Base-by-base conservation (phyloP, 208 protist genomes). In the Balamuthia mandrillaris region DNA sequence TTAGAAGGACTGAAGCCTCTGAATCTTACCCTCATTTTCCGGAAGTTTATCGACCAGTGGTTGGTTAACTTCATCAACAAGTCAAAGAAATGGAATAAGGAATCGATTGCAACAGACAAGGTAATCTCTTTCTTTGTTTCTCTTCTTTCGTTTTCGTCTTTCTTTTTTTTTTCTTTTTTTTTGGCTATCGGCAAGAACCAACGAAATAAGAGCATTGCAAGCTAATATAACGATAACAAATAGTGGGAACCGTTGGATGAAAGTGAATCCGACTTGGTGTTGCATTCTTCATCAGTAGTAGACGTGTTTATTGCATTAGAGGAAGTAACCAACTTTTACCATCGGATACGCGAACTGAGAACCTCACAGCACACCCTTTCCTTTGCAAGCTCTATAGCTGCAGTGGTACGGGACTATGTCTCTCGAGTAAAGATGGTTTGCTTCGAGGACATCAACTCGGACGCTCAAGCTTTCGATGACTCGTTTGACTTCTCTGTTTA, bases 401-500 rank as follows among this genome's bases (percentile, higher is more conserved):
- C 70, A 14, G 70, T 79, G 45, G 35, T 79, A 41, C 35, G 44
- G 51, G 70, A 79, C 44, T 79, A 79, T 37, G 24, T 31, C 29
- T 21, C 70, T 27, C 70, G 70, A 3, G 70, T 79, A 21, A 41
- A 79, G 70, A 54, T 39, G 29, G 47, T 60, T 16, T 79, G 70
- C 51, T 54, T 79, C 51, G 70, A 79, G 29, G 70, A 79, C 16
- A 79, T 79, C 42, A 21, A 79, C 70, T 61, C 70, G 7, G 70
- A 79, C 35, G 31, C 70, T 72, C 45, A 37, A 21, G 45, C 52
- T 24, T 79, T 79, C 51, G 52, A 41, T 35, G 70, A 79, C 18
- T 45, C 70, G 51, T 41, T 79, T 27, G 70, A 79, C 70, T 79
- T 79, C 31, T 60, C 70, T 9, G 70, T 79, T 31, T 79, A 79